Conservation (phyloP, 805 yeast genomes). For the Starmerella sirachaensis region DNA sequence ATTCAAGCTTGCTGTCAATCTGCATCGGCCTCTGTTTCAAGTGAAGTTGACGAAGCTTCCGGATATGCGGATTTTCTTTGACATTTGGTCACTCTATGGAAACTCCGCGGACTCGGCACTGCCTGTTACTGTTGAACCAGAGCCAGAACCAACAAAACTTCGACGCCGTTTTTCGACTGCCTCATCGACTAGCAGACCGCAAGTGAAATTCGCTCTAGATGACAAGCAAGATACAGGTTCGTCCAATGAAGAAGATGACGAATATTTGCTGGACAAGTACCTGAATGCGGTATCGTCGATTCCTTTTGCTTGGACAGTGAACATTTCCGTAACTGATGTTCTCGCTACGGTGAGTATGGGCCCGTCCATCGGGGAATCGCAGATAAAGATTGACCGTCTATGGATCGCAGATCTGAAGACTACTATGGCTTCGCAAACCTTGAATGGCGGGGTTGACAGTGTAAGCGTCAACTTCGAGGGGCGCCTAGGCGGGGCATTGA, state of each 20-base stretch:
- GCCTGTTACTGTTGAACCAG: conserved; percentile 2
- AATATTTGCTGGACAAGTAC: conserved; percentile 29
- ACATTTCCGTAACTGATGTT: conserved; percentile 43
- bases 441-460: conserved; percentile 47
- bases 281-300: conserved; percentile 49
- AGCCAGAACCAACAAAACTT: conserved; percentile 5
- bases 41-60: conserved; percentile 76
- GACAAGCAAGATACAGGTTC: neutral
- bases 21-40: conserved; percentile 41
- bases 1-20: conserved; percentile 32
- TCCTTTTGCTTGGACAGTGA: conserved; percentile 64
- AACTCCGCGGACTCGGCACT: conserved; percentile 1
- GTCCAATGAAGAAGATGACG: conserved; percentile 13
- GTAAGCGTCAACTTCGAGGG: conserved; percentile 52
- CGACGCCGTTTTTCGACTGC: conserved; percentile 13
- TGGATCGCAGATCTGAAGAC: conserved; percentile 64
- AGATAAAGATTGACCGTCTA: conserved; percentile 41
- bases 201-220: neutral
- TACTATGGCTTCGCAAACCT: conserved; percentile 56
- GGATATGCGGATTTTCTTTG: conserved; percentile 59
- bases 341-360: conserved; percentile 63
- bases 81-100: conserved; percentile 20
- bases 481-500: conserved; percentile 63
- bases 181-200: neutral
- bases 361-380: conserved; percentile 60